Evolutionary conservation across 179 eudicot species (phyloP).

Genomic region (Heliamphora pulchella): DNA sequence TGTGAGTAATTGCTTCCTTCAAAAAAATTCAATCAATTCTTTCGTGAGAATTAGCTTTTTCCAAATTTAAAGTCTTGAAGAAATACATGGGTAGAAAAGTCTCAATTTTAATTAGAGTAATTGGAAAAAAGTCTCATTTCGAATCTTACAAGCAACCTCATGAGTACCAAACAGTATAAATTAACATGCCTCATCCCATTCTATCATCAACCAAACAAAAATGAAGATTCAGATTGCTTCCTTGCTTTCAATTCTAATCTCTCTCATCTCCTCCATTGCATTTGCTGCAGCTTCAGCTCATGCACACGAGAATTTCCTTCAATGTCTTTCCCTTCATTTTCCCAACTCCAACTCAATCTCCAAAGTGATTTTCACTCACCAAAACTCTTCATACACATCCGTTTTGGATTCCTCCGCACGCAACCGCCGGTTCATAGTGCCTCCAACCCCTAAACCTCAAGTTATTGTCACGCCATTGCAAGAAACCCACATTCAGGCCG

Average conservation of each 20-base stretch:
- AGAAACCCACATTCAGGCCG: conserved; percentile 10
- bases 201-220: background rate
- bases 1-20: no score
- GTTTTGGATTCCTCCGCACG: conserved; percentile 3
- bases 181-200: no score
- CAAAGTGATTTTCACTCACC: background rate
- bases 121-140: no score
- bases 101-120: no score
- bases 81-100: no score
- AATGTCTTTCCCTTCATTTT: conserved; percentile 1
- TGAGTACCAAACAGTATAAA: no score
- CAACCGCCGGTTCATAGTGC: background rate
- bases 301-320: background rate
- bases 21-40: no score
- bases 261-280: background rate
- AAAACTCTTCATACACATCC: background rate
- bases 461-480: conserved; percentile 14
- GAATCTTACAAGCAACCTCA: no score
- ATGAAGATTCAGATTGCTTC: background rate
- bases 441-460: background rate
- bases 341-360: background rate
- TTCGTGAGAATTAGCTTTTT: no score
- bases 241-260: background rate
- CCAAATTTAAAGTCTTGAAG: no score
- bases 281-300: background rate